Conservation (phyloP, 192 early-diverging fungal species). For the Coemansia sp. region DNA sequence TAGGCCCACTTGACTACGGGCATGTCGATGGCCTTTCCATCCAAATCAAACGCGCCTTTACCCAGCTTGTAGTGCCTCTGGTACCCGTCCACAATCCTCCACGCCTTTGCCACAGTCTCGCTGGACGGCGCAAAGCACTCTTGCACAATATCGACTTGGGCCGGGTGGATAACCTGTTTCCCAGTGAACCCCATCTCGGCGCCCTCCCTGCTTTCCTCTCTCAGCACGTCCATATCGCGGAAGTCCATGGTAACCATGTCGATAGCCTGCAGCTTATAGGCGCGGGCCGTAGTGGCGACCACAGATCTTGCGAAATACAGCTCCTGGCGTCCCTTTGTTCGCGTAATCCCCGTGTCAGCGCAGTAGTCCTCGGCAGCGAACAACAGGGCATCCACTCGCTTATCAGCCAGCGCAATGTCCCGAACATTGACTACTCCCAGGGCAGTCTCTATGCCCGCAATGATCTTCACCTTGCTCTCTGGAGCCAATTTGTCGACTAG, state of each 20-base stretch:
- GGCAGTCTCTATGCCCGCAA: constrained; percentile 89
- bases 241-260: constrained; percentile 94
- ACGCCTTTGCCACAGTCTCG: constrained; percentile 65
- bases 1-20: constrained; percentile 92
- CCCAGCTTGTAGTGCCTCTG: constrained; percentile 64
- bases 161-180: constrained; percentile 95
- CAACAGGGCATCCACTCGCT: constrained; percentile 78
- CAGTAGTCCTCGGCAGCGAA: constrained; percentile 97
- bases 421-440: constrained; percentile 81
- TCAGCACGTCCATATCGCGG: constrained; percentile 61
- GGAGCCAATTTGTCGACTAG: constrained; percentile 70
- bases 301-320: constrained; percentile 77
- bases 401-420: constrained; percentile 74
- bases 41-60: constrained; percentile 85
- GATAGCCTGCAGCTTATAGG: constrained; percentile 86
- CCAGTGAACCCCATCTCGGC: constrained; percentile 91
- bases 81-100: constrained; percentile 70
- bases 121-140: constrained; percentile 68
- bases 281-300: constrained; percentile 77
- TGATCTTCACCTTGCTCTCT: constrained; percentile 69
- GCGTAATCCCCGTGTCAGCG: constrained; percentile 79
- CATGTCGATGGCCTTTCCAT: constrained; percentile 91
- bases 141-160: constrained; percentile 84
- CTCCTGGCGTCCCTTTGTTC: constrained; percentile 70
- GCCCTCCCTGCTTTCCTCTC: constrained; percentile 82